These are phyloP conservation scores for Lactifluus subvellereus DNA, from an alignment of 768 basidiomycete genomes.

Conservation along the genomic window DNA sequence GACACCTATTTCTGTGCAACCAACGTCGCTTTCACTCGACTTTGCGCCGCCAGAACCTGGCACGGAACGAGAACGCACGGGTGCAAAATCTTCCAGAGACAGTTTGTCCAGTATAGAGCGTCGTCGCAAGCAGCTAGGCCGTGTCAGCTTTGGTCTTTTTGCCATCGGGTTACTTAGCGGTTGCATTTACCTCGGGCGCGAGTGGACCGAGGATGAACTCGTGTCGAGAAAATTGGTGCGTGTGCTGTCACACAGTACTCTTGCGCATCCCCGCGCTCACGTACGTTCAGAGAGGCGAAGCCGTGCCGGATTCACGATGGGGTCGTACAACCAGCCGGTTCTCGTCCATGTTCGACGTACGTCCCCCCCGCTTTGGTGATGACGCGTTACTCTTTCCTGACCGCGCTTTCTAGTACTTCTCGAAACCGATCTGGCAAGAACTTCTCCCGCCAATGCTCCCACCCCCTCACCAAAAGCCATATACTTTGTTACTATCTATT, in stretches of 20 bases:
- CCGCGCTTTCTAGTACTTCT: conserved; percentile 60
- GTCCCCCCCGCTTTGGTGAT: conserved; percentile 28
- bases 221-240: conserved; percentile 57
- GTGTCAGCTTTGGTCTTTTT: conserved; percentile 49
- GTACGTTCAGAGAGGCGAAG: conserved; percentile 45
- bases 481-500: conserved; percentile 84
- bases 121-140: conserved; percentile 50
- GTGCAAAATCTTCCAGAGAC: conserved; percentile 73
- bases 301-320: conserved; percentile 57
- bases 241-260: conserved; percentile 10
- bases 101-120: conserved; percentile 75
- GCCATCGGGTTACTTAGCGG: conserved; percentile 51
- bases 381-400: neutral
- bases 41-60: conserved; percentile 44
- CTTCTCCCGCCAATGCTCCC: conserved; percentile 85
- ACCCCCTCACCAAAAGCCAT: conserved; percentile 78
- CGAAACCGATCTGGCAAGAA: conserved; percentile 89
- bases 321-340: conserved; percentile 59
- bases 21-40: conserved; percentile 39
- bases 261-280: neutral
- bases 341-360: conserved; percentile 61
- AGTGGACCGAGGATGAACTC: conserved; percentile 73
- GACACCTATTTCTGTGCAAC: conserved; percentile 35
- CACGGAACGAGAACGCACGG: conserved; percentile 51
- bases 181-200: conserved; percentile 63